phyloP scores from a whole-genome alignment of 768 basidiomycete genomes.

The Trametes sanguinea region DNA sequence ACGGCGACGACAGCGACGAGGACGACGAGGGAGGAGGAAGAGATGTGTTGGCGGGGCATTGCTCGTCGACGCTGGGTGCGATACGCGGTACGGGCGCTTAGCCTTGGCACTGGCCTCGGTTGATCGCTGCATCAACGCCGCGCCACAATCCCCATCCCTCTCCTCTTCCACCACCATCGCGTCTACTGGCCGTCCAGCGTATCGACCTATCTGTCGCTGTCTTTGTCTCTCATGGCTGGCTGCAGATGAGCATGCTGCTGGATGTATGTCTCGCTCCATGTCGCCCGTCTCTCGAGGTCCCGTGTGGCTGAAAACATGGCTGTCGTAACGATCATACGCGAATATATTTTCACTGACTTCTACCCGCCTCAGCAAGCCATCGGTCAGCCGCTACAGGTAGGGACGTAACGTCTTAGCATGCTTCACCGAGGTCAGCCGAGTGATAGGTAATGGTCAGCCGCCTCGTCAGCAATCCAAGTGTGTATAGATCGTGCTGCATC shows the following conservation, averaged over 20 bases:
- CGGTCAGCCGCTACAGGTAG: too few relatives aligned
- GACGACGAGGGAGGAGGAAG: neutral
- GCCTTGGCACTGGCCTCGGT: neutral
- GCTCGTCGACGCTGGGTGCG: conserved; percentile 1
- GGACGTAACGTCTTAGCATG: too few relatives aligned
- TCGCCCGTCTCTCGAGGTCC: too few relatives aligned
- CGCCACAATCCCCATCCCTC: conserved; percentile 19
- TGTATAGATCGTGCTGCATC: neutral
- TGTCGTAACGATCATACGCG: too few relatives aligned
- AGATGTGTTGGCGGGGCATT: conserved; percentile 9
- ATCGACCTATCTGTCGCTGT: too few relatives aligned
- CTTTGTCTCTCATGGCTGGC: too few relatives aligned
- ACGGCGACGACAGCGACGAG: conserved; percentile 11
- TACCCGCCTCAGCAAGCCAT: too few relatives aligned
- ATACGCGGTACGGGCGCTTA: conserved; percentile 4
- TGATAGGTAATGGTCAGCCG: neutral
- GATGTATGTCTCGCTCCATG: too few relatives aligned
- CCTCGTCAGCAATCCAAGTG: neutral
- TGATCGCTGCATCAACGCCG: neutral
- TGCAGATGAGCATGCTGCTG: too few relatives aligned
- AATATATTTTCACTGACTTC: too few relatives aligned
- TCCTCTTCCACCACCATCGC: neutral
- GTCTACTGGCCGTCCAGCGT: neutral
- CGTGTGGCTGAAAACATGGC: neutral
- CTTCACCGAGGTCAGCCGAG: neutral